Conservation (phyloP, 345 rosid genomes). For the Turnera subulata region DNA sequence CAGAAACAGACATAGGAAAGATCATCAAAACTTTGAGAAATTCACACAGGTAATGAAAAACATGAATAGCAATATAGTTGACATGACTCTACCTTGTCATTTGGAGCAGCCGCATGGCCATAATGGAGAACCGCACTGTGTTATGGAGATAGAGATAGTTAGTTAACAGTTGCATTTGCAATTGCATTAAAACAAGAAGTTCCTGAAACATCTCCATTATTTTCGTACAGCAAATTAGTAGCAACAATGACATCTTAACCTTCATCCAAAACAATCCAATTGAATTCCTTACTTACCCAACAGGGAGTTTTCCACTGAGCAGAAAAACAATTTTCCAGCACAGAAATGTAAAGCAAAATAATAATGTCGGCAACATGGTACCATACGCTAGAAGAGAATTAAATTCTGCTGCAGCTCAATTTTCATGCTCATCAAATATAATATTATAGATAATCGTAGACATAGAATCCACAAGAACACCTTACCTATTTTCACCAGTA, state of each 20-base stretch:
- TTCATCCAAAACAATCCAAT: not conserved
- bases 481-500: conserved; percentile 86
- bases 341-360: no score
- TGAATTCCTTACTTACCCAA: not conserved
- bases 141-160: conserved; percentile 11
- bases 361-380: no score
- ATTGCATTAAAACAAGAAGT: not conserved
- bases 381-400: no score
- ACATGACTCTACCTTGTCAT: conserved; percentile 61
- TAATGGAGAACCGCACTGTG: conserved; percentile 91
- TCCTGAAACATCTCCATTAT: not conserved
- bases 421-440: no score
- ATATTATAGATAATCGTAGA: not conserved
- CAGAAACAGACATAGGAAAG: no score
- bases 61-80: conserved; percentile 4
- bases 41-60: not conserved
- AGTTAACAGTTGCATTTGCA: conserved; percentile 6
- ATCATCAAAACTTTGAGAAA: not conserved
- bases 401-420: no score
- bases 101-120: conserved; percentile 99
- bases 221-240: no score
- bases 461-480: not conserved
- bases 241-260: no score
- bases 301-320: not conserved
- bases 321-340: no score